Evolutionary conservation across 345 rosid genomes (phyloP).

Genomic region (Balakata baccata): DNA sequence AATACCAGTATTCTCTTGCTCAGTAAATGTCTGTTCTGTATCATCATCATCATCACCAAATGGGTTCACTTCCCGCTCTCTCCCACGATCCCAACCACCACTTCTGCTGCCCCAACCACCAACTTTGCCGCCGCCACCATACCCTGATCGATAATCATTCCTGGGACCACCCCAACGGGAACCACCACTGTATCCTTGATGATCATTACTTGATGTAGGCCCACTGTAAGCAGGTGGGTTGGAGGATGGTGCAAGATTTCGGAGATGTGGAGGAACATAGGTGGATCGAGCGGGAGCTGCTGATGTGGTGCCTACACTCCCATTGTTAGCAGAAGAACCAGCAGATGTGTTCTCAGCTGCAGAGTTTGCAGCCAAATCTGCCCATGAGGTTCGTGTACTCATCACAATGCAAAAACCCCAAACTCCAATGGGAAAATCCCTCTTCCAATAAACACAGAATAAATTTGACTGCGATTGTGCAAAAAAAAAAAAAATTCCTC

Average conservation of each 20-base stretch:
- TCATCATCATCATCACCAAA: constrained; percentile 65
- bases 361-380: constrained; percentile 87
- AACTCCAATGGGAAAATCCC: constrained; percentile 5
- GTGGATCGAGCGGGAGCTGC: constrained; percentile 41
- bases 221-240: constrained; percentile 42
- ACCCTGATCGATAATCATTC: constrained; percentile 33
- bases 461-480: constrained; percentile 16
- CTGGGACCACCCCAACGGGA: constrained; percentile 58
- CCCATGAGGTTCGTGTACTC: constrained; percentile 84
- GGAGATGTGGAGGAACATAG: constrained; percentile 87
- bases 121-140: constrained; percentile 37
- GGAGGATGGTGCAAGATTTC: constrained; percentile 55
- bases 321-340: constrained; percentile 45
- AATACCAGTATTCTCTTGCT: constrained; percentile 72
- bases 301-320: constrained; percentile 33
- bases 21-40: constrained; percentile 44
- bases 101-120: constrained; percentile 54
- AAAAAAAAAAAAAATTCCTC: constrained; percentile 15
- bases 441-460: background rate
- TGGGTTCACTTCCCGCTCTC: constrained; percentile 86
- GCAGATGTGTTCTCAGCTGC: constrained; percentile 36
- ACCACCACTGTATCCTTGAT: constrained; percentile 42
- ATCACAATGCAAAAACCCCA: constrained; percentile 30
- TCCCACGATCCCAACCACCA: constrained; percentile 81
- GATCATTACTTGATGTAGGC: constrained; percentile 44